Conservation (phyloP, 306 rosid genomes). For the Begonia fuchsioides region DNA sequence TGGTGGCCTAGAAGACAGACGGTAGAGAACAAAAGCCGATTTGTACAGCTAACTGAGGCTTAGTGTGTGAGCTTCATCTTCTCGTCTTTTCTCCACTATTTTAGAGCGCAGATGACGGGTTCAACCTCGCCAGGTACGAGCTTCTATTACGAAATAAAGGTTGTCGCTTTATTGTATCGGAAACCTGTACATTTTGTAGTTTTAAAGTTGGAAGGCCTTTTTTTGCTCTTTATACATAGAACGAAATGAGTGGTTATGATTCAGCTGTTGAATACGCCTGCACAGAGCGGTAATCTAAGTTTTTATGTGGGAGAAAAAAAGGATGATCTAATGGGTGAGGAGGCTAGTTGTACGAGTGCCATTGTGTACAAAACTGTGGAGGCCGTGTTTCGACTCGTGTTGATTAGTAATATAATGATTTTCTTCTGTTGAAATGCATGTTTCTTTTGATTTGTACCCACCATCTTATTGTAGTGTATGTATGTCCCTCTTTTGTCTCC, state of each 20-base stretch:
- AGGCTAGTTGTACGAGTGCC: slow-evolving; percentile 35
- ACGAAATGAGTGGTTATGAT: slow-evolving; percentile 3
- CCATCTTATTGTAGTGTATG: no score
- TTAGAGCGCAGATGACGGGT: not conserved
- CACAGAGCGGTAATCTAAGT: no score
- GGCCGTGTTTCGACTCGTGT: slow-evolving; percentile 27
- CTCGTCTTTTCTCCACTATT: not conserved
- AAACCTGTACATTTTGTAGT: slow-evolving; percentile 3
- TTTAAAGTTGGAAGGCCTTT: not conserved
- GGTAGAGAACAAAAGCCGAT: not conserved
- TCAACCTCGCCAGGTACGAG: slow-evolving; percentile 1
- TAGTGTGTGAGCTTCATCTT: not conserved
- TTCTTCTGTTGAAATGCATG: no score
- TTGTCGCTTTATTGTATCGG: slow-evolving; percentile 1
- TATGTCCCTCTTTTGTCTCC: no score
- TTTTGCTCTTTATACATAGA: slow-evolving; percentile 1
- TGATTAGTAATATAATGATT: no score
- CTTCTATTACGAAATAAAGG: not conserved
- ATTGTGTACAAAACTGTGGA: slow-evolving; percentile 70
- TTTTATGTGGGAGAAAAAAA: no score
- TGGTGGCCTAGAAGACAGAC: not conserved
- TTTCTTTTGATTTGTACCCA: no score
- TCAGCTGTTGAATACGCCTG: slow-evolving; percentile 41
- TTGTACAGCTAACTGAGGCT: slow-evolving; percentile 2
- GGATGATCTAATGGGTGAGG: slow-evolving; percentile 42